Conservation (phyloP, 2,329 filamentous ascomycete genomes). For the Clarireedia hainanense region DNA sequence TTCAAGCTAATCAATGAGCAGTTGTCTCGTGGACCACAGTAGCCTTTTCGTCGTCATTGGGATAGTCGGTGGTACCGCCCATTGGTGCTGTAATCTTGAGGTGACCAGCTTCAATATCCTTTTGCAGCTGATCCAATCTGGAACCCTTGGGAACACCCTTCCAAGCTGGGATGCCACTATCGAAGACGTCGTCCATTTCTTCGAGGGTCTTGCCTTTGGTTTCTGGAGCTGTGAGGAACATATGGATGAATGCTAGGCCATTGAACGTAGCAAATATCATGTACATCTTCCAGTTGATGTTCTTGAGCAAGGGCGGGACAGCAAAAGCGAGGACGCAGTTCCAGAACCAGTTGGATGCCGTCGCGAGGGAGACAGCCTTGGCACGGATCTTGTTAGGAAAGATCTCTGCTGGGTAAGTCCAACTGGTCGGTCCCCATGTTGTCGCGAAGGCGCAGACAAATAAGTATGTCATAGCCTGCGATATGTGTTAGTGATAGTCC, state of each 20-base stretch:
- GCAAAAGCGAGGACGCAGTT: slow-evolving; percentile 58
- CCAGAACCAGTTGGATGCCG: slow-evolving; percentile 67
- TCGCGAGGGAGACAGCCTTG: slow-evolving; percentile 66
- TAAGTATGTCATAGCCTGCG: slow-evolving; percentile 52
- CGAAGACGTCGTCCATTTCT: slow-evolving; percentile 69
- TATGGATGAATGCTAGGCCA: slow-evolving; percentile 51
- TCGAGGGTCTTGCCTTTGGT: slow-evolving; percentile 69
- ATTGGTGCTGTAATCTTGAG: slow-evolving; percentile 20
- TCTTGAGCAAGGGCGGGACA: slow-evolving; percentile 42
- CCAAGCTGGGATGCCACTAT: slow-evolving; percentile 52
- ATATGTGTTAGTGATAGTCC: background rate
- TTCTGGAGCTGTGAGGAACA: slow-evolving; percentile 53
- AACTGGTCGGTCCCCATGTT: slow-evolving; percentile 43
- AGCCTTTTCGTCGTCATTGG: background rate
- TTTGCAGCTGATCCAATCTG: slow-evolving; percentile 39
- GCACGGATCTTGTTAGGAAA: slow-evolving; percentile 63
- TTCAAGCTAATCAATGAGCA: too few species aligned
- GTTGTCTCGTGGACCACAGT: too few species aligned
- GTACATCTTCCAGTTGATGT: slow-evolving; percentile 45
- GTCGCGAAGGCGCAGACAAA: slow-evolving; percentile 63
- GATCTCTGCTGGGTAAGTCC: slow-evolving; percentile 59
- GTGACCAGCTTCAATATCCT: slow-evolving; percentile 37
- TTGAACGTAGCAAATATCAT: slow-evolving; percentile 72
- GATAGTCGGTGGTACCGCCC: background rate
- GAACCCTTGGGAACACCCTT: slow-evolving; percentile 36